phyloP scores from a whole-genome alignment of 306 rosid species.

The Hippophae gyantsensis region DNA sequence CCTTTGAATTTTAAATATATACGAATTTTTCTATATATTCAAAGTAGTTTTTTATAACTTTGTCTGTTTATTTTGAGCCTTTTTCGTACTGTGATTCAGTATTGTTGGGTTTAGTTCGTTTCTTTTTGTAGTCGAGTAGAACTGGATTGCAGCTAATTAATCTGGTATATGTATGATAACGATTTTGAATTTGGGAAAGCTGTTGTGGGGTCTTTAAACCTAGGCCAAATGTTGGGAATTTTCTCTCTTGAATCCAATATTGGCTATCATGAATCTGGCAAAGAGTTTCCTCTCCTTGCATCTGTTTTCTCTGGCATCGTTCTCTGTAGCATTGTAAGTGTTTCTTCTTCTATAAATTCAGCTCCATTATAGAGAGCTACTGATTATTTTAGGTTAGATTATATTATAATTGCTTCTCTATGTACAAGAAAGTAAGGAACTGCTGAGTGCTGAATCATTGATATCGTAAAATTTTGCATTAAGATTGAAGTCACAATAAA shows the following conservation, averaged over 20 bases:
- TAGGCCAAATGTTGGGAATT: slow-evolving; percentile 34
- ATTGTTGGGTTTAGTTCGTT: too few relatives aligned
- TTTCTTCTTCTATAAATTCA: slow-evolving; percentile 6
- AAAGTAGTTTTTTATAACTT: background rate
- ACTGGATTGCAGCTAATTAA: too few relatives aligned
- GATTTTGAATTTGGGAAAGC: background rate
- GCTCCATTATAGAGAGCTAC: background rate
- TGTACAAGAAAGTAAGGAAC: background rate
- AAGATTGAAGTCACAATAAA: too few relatives aligned
- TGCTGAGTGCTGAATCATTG: background rate
- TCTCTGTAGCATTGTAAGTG: slow-evolving; percentile 63
- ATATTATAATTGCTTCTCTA: background rate
- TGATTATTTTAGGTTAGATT: slow-evolving; percentile 3
- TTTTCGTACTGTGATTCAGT: background rate
- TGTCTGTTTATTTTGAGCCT: background rate
- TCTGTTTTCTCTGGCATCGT: slow-evolving; percentile 50
- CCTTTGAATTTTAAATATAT: background rate
- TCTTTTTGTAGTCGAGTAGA: too few relatives aligned
- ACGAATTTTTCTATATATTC: background rate
- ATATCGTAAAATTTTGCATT: too few relatives aligned
- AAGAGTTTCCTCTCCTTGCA: slow-evolving; percentile 52
- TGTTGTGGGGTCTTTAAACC: slow-evolving; percentile 5
- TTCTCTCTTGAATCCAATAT: slow-evolving; percentile 18
- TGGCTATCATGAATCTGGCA: slow-evolving; percentile 29
- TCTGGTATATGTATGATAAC: too few relatives aligned